Evolutionary conservation across 768 basidiomycete genomes (phyloP).

Genomic region (Termitomyces sp.): DNA sequence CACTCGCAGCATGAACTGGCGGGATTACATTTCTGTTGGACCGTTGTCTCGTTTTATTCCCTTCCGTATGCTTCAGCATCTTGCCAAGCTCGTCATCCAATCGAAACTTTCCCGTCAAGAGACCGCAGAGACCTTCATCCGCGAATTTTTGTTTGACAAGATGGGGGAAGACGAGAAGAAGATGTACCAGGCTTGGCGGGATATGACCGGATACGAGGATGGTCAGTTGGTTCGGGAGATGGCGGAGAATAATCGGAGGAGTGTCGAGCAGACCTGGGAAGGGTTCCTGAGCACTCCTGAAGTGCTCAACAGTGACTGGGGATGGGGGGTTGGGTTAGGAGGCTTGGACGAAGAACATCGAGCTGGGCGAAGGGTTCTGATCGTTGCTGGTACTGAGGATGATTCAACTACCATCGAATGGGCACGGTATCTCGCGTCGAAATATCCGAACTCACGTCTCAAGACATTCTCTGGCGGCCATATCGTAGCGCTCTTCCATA

Average conservation of each 20-base stretch:
- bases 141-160: constrained; percentile 24
- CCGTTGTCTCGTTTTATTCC: constrained; percentile 29
- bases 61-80: constrained; percentile 21
- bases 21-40: constrained; percentile 33
- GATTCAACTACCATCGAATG: constrained; percentile 23
- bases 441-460: constrained; percentile 33
- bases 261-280: constrained; percentile 37
- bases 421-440: constrained; percentile 30
- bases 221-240: constrained; percentile 30
- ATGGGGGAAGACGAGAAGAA: constrained; percentile 26
- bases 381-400: constrained; percentile 31
- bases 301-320: constrained; percentile 40
- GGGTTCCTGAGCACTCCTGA: constrained; percentile 31
- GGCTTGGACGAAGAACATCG: constrained; percentile 38
- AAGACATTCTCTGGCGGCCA: constrained; percentile 35
- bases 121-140: constrained; percentile 31
- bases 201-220: constrained; percentile 27
- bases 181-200: constrained; percentile 34
- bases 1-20: constrained; percentile 31
- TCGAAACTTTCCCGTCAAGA: constrained; percentile 28
- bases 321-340: constrained; percentile 24
- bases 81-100: constrained; percentile 22
- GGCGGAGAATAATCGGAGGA: constrained; percentile 31
- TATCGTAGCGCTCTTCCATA: constrained; percentile 26
- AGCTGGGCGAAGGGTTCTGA: constrained; percentile 26